These are phyloP conservation scores for Paramecium pentaurelia DNA, from an alignment of 73 alveolate genomes.

Conservation along the genomic window DNA sequence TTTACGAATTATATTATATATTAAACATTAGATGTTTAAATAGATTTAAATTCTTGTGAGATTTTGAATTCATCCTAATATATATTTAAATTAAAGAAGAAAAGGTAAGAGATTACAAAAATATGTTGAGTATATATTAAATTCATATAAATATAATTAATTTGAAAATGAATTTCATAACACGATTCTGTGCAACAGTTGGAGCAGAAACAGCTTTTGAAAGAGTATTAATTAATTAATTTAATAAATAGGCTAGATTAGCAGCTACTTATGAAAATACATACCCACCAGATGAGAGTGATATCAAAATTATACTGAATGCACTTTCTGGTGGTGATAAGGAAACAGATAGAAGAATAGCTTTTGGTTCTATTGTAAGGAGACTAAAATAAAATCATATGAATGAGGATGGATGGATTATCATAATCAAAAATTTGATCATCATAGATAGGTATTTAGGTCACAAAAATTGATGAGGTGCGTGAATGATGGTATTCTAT, in stretches of 20 bases:
- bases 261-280: neutral
- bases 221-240: neutral
- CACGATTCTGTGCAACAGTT: conserved; percentile 28
- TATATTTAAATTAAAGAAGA: neutral
- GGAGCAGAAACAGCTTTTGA: conserved; percentile 48
- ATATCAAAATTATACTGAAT: neutral
- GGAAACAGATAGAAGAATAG: neutral
- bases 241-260: neutral
- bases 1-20: neutral
- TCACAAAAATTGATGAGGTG: neutral
- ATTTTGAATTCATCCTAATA: neutral
- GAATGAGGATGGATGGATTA: neutral
- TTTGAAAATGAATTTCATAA: conserved; percentile 3
- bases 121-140: neutral
- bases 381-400: neutral
- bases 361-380: conserved; percentile 3
- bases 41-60: neutral
- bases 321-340: neutral
- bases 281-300: neutral
- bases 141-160: neutral
- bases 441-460: conserved; percentile 10
- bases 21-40: neutral
- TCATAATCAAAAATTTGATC: conserved; percentile 22
- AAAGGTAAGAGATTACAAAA: neutral
- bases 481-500: neutral